Evolutionary conservation across 805 yeast genomes (phyloP).

Genomic region (Metschnikowia rubicola): DNA sequence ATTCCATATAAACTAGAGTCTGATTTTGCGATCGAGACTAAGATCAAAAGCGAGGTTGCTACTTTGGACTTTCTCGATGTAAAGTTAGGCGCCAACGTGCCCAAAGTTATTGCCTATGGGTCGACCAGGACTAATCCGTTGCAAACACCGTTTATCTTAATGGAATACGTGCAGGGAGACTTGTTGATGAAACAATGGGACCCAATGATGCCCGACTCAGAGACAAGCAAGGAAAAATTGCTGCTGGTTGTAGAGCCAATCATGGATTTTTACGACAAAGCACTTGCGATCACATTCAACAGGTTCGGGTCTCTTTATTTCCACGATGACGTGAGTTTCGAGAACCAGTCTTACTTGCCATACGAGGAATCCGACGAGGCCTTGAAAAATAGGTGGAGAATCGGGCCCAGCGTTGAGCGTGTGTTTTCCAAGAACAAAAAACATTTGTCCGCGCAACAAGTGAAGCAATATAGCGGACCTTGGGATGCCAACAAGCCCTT

Average conservation of each 20-base stretch:
- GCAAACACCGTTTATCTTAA: conserved; percentile 70
- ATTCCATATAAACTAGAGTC: conserved; percentile 80
- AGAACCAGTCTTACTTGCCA: conserved; percentile 40
- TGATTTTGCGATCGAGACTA: conserved; percentile 58
- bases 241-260: conserved; percentile 67
- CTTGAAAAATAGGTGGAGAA: conserved; percentile 70
- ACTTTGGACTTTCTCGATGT: conserved; percentile 76
- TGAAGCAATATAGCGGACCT: conserved; percentile 67
- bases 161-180: conserved; percentile 78
- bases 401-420: conserved; percentile 87
- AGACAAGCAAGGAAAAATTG: conserved; percentile 47
- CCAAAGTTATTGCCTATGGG: conserved; percentile 69
- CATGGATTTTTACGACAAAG: conserved; percentile 58
- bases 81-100: conserved; percentile 67
- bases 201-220: conserved; percentile 62
- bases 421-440: conserved; percentile 69
- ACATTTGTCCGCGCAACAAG: conserved; percentile 46
- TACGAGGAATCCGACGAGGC: conserved; percentile 59
- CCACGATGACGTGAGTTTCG: conserved; percentile 56
- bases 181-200: conserved; percentile 88
- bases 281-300: conserved; percentile 59
- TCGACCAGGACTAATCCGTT: conserved; percentile 58
- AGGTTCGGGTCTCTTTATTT: conserved; percentile 82
- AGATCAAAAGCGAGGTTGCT: conserved; percentile 87
- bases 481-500: conserved; percentile 60